Evolutionary conservation across 192 early-diverging fungal species (phyloP).

Genomic region (Diversispora epigaea): DNA sequence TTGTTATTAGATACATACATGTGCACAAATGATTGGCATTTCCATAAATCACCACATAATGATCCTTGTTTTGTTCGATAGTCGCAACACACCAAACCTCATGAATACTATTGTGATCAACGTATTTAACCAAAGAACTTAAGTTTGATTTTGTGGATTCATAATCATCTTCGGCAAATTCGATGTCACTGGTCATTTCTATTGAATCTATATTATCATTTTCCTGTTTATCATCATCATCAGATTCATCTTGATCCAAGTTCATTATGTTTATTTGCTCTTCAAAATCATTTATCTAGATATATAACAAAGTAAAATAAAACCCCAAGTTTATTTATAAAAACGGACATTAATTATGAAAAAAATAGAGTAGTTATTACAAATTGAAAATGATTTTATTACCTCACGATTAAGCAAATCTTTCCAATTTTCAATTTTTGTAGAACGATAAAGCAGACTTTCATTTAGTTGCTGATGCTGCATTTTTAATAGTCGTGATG

Average conservation of each 20-base stretch:
- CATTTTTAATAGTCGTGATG: neutral
- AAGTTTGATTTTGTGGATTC: neutral
- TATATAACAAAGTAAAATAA: too few species aligned
- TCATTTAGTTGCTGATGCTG: neutral
- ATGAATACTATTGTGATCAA: neutral
- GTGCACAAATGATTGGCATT: conserved; percentile 1
- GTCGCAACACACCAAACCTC: neutral
- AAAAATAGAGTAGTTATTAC: too few species aligned
- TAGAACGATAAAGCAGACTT: neutral
- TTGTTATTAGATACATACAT: neutral
- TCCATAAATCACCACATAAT: neutral
- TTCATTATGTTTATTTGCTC: too few species aligned
- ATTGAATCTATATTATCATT: too few species aligned
- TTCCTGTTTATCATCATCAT: too few species aligned
- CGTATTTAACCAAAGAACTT: neutral
- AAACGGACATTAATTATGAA: too few species aligned
- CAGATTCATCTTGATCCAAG: too few species aligned
- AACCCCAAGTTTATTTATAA: too few species aligned
- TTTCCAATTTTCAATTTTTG: neutral
- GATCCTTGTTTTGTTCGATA: neutral
- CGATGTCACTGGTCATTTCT: neutral
- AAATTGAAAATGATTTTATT: too few species aligned
- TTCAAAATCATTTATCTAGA: too few species aligned
- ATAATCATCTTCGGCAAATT: conserved; percentile 11
- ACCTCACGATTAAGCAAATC: neutral